These are phyloP conservation scores for Phytophthora sojae DNA, from an alignment of 352 stramenopile genomes.

Conservation along the genomic window DNA sequence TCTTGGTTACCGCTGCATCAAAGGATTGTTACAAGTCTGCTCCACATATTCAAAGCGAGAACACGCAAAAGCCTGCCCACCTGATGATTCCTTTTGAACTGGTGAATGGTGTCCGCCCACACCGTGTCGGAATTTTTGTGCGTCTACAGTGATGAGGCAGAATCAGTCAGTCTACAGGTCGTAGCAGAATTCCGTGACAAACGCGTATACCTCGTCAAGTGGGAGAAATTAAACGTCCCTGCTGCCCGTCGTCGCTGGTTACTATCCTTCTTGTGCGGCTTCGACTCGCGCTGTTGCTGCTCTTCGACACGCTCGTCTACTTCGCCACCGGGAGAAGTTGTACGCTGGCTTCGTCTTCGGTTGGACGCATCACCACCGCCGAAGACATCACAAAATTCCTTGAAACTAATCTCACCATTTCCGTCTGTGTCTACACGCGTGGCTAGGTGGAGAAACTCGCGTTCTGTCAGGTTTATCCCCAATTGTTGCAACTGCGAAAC, in stretches of 20 bases:
- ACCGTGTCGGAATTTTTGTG: conserved; percentile 49
- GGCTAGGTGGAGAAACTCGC: conserved; percentile 55
- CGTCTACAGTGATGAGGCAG: conserved; percentile 26
- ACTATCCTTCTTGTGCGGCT: conserved; percentile 5
- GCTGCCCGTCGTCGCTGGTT: conserved; percentile 22
- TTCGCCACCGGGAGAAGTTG: not conserved
- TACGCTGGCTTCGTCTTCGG: not conserved
- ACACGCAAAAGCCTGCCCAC: conserved; percentile 9
- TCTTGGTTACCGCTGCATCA: conserved; percentile 21
- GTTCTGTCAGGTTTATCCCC: conserved; percentile 56
- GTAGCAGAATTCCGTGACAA: too few relatives aligned
- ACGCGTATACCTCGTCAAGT: conserved; percentile 41
- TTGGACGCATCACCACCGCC: conserved; percentile 7
- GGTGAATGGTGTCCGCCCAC: conserved; percentile 42
- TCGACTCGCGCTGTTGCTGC: not conserved
- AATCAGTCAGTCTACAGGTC: not conserved
- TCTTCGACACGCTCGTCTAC: conserved; percentile 12
- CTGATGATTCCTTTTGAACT: conserved; percentile 49
- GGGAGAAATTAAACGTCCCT: conserved; percentile 53
- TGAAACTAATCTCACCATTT: conserved; percentile 67
- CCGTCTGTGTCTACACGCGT: conserved; percentile 50
- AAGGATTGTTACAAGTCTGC: not conserved
- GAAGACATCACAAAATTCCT: conserved; percentile 62
- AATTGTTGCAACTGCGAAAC: conserved; percentile 51
- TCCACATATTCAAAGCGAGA: not conserved